Evolutionary conservation across 805 yeast species (phyloP).

Genomic region (Candida boleticola): DNA sequence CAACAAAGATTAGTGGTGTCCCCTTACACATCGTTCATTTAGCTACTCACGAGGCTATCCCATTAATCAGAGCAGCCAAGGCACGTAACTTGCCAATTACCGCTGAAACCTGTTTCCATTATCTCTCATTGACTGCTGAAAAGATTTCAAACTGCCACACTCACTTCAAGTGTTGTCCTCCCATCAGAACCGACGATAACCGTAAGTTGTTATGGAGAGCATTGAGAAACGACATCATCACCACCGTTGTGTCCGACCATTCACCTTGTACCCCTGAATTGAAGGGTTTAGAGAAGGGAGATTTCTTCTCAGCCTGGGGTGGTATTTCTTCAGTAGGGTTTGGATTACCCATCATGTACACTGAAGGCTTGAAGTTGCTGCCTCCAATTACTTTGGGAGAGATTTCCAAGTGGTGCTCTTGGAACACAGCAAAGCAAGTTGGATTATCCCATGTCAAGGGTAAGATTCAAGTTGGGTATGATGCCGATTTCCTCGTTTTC

Average conservation of each 20-base stretch:
- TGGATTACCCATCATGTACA: constrained; percentile 78
- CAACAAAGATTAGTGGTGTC: constrained; percentile 54
- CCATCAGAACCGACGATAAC: constrained; percentile 76
- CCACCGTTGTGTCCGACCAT: constrained; percentile 91
- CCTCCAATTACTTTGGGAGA: constrained; percentile 56
- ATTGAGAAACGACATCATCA: constrained; percentile 58
- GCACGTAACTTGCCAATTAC: constrained; percentile 58
- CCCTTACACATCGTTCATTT: constrained; percentile 88
- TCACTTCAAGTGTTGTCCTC: constrained; percentile 92
- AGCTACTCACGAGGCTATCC: constrained; percentile 82
- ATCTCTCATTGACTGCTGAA: constrained; percentile 76
- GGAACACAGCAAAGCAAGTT: constrained; percentile 81
- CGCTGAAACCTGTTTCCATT: constrained; percentile 95
- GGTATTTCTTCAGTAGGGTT: constrained; percentile 93
- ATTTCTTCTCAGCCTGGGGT: constrained; percentile 94
- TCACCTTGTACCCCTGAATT: constrained; percentile 94
- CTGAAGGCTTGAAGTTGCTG: constrained; percentile 59
- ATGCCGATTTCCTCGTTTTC: constrained; percentile 86
- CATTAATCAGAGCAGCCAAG: constrained; percentile 67
- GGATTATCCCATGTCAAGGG: constrained; percentile 79
- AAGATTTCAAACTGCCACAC: constrained; percentile 74
- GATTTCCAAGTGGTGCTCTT: constrained; percentile 75
- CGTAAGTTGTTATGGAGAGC: constrained; percentile 78
- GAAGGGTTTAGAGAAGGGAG: constrained; percentile 78
- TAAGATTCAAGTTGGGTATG: constrained; percentile 65